phyloP scores from a whole-genome alignment of 352 stramenopile genomes.

The Globisporangium sylvaticum region DNA sequence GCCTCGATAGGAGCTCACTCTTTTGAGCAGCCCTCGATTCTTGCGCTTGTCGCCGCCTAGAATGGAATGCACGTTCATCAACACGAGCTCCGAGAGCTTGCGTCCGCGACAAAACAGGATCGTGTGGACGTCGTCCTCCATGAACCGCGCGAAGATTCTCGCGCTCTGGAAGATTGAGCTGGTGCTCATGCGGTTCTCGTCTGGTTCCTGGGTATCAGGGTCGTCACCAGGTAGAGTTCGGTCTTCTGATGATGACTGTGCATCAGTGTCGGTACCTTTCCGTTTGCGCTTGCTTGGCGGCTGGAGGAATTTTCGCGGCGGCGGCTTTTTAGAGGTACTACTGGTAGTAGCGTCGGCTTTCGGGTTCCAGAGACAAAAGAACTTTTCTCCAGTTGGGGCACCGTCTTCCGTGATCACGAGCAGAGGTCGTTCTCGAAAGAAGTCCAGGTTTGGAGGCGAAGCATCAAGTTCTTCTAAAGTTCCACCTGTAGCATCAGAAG shows the following conservation, averaged over 20 bases:
- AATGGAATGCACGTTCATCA: constrained; percentile 82
- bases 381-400: constrained; percentile 87
- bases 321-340: background rate
- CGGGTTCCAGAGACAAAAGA: constrained; percentile 97
- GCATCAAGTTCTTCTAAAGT: background rate
- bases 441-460: constrained; percentile 43
- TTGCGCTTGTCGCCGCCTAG: constrained; percentile 34
- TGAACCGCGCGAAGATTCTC: constrained; percentile 88
- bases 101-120: constrained; percentile 95
- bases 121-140: constrained; percentile 88
- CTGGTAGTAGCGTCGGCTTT: constrained; percentile 28
- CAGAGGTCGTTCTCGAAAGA: constrained; percentile 53
- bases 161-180: constrained; percentile 90
- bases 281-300: constrained; percentile 2
- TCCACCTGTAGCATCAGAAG: background rate
- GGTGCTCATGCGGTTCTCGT: constrained; percentile 14
- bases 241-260: constrained; percentile 1
- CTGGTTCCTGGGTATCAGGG: background rate
- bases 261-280: background rate
- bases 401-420: constrained; percentile 87
- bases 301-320: background rate
- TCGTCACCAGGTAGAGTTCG: background rate
- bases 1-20: constrained; percentile 93
- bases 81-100: constrained; percentile 91
- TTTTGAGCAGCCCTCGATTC: constrained; percentile 46